Base-by-base conservation (phyloP, 31 red algal species). In the Endocladia muricata region DNA sequence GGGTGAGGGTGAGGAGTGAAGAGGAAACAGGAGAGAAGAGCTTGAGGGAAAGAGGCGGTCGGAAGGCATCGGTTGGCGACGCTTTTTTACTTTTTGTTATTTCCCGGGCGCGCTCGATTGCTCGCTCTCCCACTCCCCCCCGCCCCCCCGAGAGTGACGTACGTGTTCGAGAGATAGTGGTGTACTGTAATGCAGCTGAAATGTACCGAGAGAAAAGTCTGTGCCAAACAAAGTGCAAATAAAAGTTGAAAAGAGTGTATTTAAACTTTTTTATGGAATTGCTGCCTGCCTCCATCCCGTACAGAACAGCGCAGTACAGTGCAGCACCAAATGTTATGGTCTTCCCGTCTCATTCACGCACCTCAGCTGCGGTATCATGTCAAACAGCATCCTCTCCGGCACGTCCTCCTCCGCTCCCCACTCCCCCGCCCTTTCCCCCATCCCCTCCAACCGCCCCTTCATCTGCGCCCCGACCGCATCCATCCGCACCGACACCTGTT, bases 391-490 rank as follows among this genome's bases (percentile, higher is more conserved):
- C n/a, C n/a, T n/a, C n/a, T n/a, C n/a, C n/a, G n/a, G n/a, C n/a
- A n/a, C n/a, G n/a, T n/a, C n/a, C n/a, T n/a, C n/a, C n/a, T n/a
- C n/a, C n/a, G n/a, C n/a, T n/a, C n/a, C n/a, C n/a, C n/a, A n/a
- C n/a, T n/a, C n/a, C n/a, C n/a, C n/a, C n/a, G n/a, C n/a, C n/a
- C n/a, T n/a, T n/a, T n/a, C n/a, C n/a, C n/a, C n/a, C n/a, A n/a
- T n/a, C n/a, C n/a, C 61, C 0, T 49, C 39, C 65, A 88, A 48
- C 1, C 36, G 30, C 23, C n/a, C 55, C 9, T 38, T 61, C 84
- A 88, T 88, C 36, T 41, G 35, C 3, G 38, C 28, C 23, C 79
- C 75, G 41, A 77, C 28, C 1, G 61, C 36, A 29, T 88, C 84
- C 75, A 88, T 79, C 22, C 57, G 74, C 4, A 75, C 17, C 22